Conservation (phyloP, 2,329 filamentous ascomycete species). For the Pestalotiopsis sp. region DNA sequence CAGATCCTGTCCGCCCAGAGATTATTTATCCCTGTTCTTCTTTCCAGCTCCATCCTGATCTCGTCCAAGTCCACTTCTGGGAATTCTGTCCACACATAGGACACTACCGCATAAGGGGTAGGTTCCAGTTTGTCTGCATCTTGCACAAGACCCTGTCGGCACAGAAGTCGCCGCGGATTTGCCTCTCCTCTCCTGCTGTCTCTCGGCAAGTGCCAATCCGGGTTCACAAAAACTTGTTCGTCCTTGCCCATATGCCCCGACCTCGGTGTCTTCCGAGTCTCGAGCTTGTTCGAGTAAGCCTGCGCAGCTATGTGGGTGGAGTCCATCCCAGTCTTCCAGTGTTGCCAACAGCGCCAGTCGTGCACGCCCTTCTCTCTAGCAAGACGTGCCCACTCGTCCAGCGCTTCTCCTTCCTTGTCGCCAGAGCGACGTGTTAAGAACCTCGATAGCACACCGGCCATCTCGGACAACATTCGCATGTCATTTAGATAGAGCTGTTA, state of each 20-base stretch:
- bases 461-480: background rate
- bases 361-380: background rate
- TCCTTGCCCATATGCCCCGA: background rate
- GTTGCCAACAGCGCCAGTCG: background rate
- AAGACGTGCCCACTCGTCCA: background rate
- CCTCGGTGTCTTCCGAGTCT: background rate
- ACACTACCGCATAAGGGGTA: background rate
- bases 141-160: background rate
- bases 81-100: background rate
- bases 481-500: background rate
- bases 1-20: background rate
- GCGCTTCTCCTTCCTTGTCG: background rate
- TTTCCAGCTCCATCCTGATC: background rate
- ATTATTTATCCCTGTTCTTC: background rate
- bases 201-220: background rate
- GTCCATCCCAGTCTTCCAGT: background rate
- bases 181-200: background rate
- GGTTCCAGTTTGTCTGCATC: background rate
- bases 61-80: background rate
- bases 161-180: background rate
- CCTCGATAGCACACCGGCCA: too few relatives aligned
- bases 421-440: background rate
- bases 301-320: background rate
- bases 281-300: background rate
- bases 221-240: background rate